phyloP scores from a whole-genome alignment of 2,329 filamentous ascomycete species.

The Corniculantispora saksenae region DNA sequence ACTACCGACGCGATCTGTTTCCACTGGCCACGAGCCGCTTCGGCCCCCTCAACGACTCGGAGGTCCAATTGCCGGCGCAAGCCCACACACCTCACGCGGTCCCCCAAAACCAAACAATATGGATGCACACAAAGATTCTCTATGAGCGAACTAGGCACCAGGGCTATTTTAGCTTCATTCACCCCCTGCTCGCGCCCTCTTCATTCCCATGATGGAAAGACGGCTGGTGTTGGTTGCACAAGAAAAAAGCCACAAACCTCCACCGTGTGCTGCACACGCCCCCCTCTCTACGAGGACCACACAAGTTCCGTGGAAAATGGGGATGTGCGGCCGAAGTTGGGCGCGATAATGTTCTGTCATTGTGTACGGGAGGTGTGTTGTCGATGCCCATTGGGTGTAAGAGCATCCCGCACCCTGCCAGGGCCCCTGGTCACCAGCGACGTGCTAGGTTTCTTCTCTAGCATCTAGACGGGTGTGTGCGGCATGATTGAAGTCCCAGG shows the following conservation, averaged over 20 bases:
- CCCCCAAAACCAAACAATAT: neutral
- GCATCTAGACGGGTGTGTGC: neutral
- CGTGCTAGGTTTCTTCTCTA: neutral
- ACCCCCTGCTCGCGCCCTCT: neutral
- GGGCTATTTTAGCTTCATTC: neutral
- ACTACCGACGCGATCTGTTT: constrained; percentile 13
- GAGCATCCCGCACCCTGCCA: neutral
- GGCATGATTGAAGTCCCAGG: neutral
- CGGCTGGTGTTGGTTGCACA: constrained; percentile 16
- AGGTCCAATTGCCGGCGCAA: neutral
- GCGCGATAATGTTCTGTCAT: neutral
- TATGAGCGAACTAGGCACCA: constrained; percentile 10
- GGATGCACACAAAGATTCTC: neutral
- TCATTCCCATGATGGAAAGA: constrained; percentile 3
- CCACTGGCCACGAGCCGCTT: neutral
- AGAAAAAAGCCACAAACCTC: constrained; percentile 7
- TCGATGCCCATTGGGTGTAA: neutral
- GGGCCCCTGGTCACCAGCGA: neutral
- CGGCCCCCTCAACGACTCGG: constrained; percentile 6
- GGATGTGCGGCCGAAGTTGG: neutral
- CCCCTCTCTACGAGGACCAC: neutral
- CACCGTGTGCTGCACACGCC: constrained; percentile 12
- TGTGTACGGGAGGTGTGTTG: neutral
- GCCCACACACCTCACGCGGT: neutral
- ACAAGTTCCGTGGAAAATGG: constrained; percentile 5